Evolutionary conservation across 2,329 filamentous ascomycete genomes (phyloP), one percentile per base, ranked within the genome.

Genomic region (Aspergillus ochraceus): DNA sequence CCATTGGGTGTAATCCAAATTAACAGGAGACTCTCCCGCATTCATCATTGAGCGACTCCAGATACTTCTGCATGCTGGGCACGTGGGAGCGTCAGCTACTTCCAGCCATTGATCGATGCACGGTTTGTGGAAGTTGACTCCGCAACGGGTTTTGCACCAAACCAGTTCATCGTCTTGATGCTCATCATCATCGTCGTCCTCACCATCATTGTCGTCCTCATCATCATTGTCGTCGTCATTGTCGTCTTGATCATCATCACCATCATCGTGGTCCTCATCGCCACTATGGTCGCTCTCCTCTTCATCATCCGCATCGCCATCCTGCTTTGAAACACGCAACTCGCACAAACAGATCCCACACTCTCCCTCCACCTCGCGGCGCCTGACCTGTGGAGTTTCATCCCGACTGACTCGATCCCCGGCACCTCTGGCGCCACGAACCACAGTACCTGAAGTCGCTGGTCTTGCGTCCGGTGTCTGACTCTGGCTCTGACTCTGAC

Each of bases 131-230:
- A 62, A 68, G 51, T 68, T 68, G 39, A 64, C 57, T 54, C 66
- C 65, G 59, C 65, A 68, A 17, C 30, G 46, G n/a, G 62, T 60
- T 45, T 59, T 65, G 58, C 65, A 68, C 66, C 65, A 68, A n/a
- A 50, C 52, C 32, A 68, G 26, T 20, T 59, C 57, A 11, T 55
- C 20, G 10, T 42, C 17, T 30, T 46, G 52, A 20, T 52, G 14
- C 6, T 36, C 49, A 17, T 60, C 55, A 3, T 30, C 30, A 20
- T 14, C 36, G 2, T 20, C 29, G 26, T 26, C 26, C 6, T 29
- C 26, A 8, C 9, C 26, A 8, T 29, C 26, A 2, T 29, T 2
- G 26, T 29, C 26, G 8, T 29, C 26, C 9, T 29, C 6, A 29
- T 29, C 8, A 29, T 24, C 24, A 24, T 29, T n/a, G 26, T 29